These are phyloP conservation scores for Aspergillus phoenicis DNA, from an alignment of 2,329 filamentous ascomycete species.

Conservation along the genomic window DNA sequence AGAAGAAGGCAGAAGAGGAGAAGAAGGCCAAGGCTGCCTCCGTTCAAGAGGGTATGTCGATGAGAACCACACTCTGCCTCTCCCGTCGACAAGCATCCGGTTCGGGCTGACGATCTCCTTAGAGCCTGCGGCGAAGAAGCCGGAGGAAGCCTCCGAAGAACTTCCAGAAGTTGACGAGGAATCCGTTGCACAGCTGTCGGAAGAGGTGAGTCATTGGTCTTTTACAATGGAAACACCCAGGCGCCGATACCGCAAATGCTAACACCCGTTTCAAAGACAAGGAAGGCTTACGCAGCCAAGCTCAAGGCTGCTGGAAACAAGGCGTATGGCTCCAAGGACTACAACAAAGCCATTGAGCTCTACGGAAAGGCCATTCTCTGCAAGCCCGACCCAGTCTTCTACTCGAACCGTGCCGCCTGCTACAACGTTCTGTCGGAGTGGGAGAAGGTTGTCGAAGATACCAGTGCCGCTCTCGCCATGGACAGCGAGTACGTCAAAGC, in stretches of 20 bases:
- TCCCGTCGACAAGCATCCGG: slow-evolving; percentile 25
- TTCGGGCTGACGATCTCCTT: slow-evolving; percentile 20
- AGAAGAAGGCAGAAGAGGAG: slow-evolving; percentile 53
- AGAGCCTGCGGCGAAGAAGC: slow-evolving; percentile 48
- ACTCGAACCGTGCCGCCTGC: slow-evolving; percentile 97
- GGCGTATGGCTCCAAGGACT: slow-evolving; percentile 91
- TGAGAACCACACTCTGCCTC: slow-evolving; percentile 39
- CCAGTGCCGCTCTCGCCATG: slow-evolving; percentile 88
- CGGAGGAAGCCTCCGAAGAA: slow-evolving; percentile 62
- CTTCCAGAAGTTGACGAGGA: slow-evolving; percentile 65
- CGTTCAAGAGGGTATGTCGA: slow-evolving; percentile 39
- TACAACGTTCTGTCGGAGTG: slow-evolving; percentile 91
- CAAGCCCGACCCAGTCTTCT: slow-evolving; percentile 97
- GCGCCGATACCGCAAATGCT: background rate
- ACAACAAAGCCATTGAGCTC: slow-evolving; percentile 88
- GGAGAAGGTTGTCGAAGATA: slow-evolving; percentile 96
- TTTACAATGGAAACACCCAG: background rate
- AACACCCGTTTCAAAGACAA: slow-evolving; percentile 57
- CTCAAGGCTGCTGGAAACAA: slow-evolving; percentile 96
- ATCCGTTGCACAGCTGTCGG: slow-evolving; percentile 50
- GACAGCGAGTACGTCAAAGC: slow-evolving; percentile 97
- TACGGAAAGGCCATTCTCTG: slow-evolving; percentile 96
- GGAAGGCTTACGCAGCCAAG: slow-evolving; percentile 84
- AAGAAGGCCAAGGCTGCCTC: slow-evolving; percentile 56
- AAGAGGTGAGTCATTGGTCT: slow-evolving; percentile 43